Evolutionary conservation across 176 grass and related monocot genomes (phyloP), one percentile per base, ranked within the genome.

Genomic region (Hyparrhenia diplandra): DNA sequence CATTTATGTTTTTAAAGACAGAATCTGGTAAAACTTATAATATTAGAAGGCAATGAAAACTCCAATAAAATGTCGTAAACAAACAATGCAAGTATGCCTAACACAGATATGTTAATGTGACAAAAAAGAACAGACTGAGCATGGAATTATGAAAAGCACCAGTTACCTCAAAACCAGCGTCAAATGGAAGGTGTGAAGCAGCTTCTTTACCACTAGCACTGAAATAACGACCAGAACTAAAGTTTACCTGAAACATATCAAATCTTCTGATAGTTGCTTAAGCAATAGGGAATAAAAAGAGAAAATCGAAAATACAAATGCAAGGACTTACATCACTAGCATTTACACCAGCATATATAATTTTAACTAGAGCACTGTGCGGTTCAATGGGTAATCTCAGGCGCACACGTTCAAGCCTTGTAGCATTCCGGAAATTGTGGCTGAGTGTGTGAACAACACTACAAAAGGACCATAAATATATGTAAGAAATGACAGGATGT

Each of bases 311-410:
- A 83, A 65, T 20, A 46, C 13, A 54, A 67, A 64, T 71, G 23
- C 17, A 80, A 54, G 63, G 40, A 73, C 94, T 87, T 92, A 97
- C 94, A 87, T 97, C 94, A 72, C 94, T 97, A 75, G 94, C 94
- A 97, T 97, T 97, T 69, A 97, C 94, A 47, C 94, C 92, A 88
- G 94, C 89, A 64, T 94, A 97, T 87, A 97, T 88, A 75, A 97
- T 84, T 88, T 97, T 97, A 77, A 97, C 85, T 52, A 94, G 67
- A 73, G 87, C 83, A 82, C 47, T 83, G 40, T 97, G 65, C 71
- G 80, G 73, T 73, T 97, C 84, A 18, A 97, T 86, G 40, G 92
- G 94, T 54, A 92, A 88, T 78, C 80, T 92, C 80, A 94, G 69
- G 24, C 75, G 73, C 58, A 87, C n/a, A 71, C 47, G 60, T 73